A percentile compares a stretch with the other conserved stretches of the same genome.
Conservation (phyloP, 371 early-diverging fungal species). For the Rhizopus arrhizus region DNA sequence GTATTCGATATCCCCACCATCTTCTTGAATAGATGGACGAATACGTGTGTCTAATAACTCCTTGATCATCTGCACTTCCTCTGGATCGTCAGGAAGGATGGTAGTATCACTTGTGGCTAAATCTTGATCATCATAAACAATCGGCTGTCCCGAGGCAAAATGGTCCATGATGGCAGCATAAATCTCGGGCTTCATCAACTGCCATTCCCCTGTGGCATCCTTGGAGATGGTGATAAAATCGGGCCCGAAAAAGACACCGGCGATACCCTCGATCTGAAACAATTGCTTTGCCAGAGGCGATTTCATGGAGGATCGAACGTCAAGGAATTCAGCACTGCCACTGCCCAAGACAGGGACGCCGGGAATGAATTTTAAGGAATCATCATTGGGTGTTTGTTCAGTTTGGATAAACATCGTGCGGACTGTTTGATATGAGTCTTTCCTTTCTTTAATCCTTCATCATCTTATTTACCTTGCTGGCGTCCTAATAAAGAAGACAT, state of each 20-base stretch:
- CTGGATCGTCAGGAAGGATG: constrained; percentile 80
- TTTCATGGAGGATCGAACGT: constrained; percentile 71
- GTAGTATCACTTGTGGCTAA: constrained; percentile 67
- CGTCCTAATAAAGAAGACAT: constrained; percentile 22
- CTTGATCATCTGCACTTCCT: constrained; percentile 95
- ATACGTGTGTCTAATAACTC: constrained; percentile 94
- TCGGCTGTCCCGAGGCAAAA: constrained; percentile 82
- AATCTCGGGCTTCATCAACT: constrained; percentile 92
- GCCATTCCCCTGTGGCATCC: constrained; percentile 84
- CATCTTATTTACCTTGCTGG: constrained; percentile 23
- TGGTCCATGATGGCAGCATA: constrained; percentile 96
- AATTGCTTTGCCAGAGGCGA: constrained; percentile 90
- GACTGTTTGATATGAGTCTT: constrained; percentile 34
- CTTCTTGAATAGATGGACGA: constrained; percentile 95
- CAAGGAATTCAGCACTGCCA: constrained; percentile 79
- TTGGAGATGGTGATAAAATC: constrained; percentile 95
- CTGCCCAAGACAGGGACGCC: constrained; percentile 75
- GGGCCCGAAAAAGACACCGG: constrained; percentile 85
- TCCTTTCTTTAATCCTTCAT: neutral
- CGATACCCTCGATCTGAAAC: constrained; percentile 89
- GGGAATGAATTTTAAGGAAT: constrained; percentile 92
- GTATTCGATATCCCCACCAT: constrained; percentile 98
- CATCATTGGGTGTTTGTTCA: constrained; percentile 90
- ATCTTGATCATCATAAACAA: constrained; percentile 59
- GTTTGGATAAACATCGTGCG: constrained; percentile 95